Base-by-base conservation (phyloP, 2,329 filamentous ascomycete genomes). In the Furcasterigmium furcatum region DNA sequence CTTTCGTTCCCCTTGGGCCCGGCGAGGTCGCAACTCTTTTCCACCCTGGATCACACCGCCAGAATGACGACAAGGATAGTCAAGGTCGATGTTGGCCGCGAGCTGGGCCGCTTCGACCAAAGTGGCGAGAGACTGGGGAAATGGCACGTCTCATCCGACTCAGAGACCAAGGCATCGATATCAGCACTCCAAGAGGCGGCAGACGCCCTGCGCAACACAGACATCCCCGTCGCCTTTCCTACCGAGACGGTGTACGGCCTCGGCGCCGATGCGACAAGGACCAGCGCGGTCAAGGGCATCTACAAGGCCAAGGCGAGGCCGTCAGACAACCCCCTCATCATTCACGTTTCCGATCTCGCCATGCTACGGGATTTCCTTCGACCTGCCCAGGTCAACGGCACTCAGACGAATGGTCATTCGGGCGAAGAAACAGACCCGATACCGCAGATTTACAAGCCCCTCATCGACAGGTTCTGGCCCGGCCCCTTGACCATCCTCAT, bases 211-310 rank as follows among this genome's bases (percentile, higher is more conserved):
- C 78, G 73, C 43, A 73, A 74, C 16, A 83, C 77, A 43, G 77
- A 88, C 60, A 77, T 78, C 4, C 94, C 94, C 5, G 90, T 99
- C 40, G 94, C 89, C 2, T 99, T 99, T 62, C 94, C 94, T 1
- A 99, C 94, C 0, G 94, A 99, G 69, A 99, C 94, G 1, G 94
- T 99, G 1, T 99, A 99, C 63, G 94, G 94, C 0, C 77, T 99
- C 8, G 94, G 91, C n/a, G 94, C 94, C 13, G 94, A 97, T 69
- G 94, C 94, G 10, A 97, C 91, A 21, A 81, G 90, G 56, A 90
- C 85, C 58, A 74, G 72, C 20, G 87, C 92, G 2, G 92, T 97
- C 7, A 83, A 79, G 59, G 91, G 91, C n/a, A 99, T 99, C 54
- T 99, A 94, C 65, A 76, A 81, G 19, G 91, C 89, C 43, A 99